phyloP scores from a whole-genome alignment of 2,329 filamentous ascomycete species.

The Claviceps maximensis region DNA sequence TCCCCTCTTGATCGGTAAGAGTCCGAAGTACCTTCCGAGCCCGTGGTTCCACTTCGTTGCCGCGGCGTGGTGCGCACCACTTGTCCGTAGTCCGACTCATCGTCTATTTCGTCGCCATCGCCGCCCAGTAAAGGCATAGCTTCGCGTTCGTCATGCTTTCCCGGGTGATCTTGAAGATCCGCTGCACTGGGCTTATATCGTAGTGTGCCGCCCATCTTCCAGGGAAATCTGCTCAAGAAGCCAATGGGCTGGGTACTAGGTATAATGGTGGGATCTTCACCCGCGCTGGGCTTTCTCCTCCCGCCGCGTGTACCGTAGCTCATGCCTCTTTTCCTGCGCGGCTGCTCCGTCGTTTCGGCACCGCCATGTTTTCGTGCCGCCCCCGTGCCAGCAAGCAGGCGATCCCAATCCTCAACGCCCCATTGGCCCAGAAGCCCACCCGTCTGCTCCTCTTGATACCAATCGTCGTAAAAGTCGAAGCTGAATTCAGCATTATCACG shows the following conservation, averaged over 20 bases:
- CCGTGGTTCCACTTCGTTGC: constrained; percentile 64
- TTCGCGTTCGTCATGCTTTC: constrained; percentile 40
- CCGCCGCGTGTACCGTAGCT: constrained; percentile 65
- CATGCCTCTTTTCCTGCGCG: constrained; percentile 67
- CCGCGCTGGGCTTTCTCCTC: constrained; percentile 34
- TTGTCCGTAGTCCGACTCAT: constrained; percentile 18
- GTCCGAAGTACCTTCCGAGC: constrained; percentile 69
- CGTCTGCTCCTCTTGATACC: constrained; percentile 50
- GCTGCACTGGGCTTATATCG: constrained; percentile 85
- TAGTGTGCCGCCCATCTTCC: constrained; percentile 68
- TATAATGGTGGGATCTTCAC: constrained; percentile 75
- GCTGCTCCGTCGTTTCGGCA: constrained; percentile 40
- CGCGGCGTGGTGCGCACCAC: constrained; percentile 17
- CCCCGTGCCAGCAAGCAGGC: constrained; percentile 60
- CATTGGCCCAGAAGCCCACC: constrained; percentile 57
- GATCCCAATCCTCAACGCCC: constrained; percentile 75
- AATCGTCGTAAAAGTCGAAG: constrained; percentile 98
- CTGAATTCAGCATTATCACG: constrained; percentile 61
- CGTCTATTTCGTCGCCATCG: constrained; percentile 13
- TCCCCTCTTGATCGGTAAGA: constrained; percentile 81
- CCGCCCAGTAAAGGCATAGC: constrained; percentile 52
- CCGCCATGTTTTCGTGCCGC: constrained; percentile 24
- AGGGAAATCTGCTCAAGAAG: constrained; percentile 73
- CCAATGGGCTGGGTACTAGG: constrained; percentile 75
- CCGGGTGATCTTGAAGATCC: constrained; percentile 77